These are phyloP conservation scores for Dysphania ambrosioides DNA, from an alignment of 148 eudicot genomes.

Conservation along the genomic window DNA sequence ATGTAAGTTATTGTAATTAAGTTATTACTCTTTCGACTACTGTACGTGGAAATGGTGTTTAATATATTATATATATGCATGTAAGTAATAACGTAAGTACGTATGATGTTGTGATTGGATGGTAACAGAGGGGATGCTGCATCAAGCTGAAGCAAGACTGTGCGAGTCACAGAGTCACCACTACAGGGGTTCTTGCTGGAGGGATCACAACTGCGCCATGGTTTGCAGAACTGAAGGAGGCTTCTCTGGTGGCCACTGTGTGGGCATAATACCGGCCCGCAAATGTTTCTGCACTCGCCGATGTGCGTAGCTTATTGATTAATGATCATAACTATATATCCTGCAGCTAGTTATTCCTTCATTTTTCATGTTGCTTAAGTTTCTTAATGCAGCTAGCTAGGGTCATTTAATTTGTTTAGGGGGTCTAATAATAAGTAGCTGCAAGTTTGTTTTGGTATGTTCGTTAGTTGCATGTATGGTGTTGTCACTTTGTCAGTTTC, in stretches of 20 bases:
- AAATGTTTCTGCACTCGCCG: neutral
- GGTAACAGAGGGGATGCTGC: slow-evolving; percentile 9
- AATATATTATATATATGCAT: too few relatives aligned
- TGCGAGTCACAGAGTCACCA: neutral
- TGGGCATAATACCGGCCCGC: neutral
- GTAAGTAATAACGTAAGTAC: too few relatives aligned
- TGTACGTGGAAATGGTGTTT: too few relatives aligned
- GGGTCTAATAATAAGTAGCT: neutral
- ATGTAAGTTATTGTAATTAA: too few relatives aligned
- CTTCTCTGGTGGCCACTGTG: neutral
- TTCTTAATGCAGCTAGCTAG: neutral
- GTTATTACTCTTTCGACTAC: too few relatives aligned
- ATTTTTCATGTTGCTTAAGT: neutral
- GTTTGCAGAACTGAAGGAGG: slow-evolving; percentile 8
- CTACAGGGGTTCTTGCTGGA: neutral
- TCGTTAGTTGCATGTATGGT: neutral
- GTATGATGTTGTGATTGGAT: neutral
- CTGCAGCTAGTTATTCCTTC: neutral
- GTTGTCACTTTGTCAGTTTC: neutral
- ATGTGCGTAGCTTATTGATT: neutral
- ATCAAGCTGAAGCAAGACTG: slow-evolving; percentile 1
- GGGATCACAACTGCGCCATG: slow-evolving; percentile 6
- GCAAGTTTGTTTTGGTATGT: neutral
- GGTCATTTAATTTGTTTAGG: neutral
- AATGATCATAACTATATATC: too few relatives aligned